Evolutionary conservation across 2,329 filamentous ascomycete species (phyloP).

Genomic region (Monosporascus ibericus): DNA sequence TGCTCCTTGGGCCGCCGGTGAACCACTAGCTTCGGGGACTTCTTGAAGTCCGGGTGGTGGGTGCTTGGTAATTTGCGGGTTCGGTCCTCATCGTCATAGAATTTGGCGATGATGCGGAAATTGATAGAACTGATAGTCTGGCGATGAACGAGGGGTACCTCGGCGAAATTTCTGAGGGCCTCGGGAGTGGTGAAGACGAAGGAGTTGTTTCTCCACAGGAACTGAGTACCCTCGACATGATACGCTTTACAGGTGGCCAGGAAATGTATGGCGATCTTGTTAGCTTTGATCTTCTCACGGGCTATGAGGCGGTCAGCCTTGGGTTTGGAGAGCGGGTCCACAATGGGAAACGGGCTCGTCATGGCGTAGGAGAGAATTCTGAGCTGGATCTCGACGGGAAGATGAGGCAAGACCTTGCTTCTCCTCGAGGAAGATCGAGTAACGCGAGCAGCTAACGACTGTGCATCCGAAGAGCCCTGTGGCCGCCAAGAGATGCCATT

Average conservation of each 20-base stretch:
- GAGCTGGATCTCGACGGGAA: conserved; percentile 48
- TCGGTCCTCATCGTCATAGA: conserved; percentile 46
- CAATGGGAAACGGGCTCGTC: conserved; percentile 41
- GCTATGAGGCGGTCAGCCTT: conserved; percentile 37
- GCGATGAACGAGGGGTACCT: conserved; percentile 37
- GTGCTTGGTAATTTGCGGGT: conserved; percentile 33
- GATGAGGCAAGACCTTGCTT: conserved; percentile 30
- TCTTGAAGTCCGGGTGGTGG: conserved; percentile 39
- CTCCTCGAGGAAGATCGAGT: conserved; percentile 19
- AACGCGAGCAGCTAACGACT: conserved; percentile 9
- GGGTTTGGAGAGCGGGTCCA: conserved; percentile 45
- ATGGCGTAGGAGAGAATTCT: conserved; percentile 46
- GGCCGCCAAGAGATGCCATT: conserved; percentile 46
- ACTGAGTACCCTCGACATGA: conserved; percentile 40
- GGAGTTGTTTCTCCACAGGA: conserved; percentile 45
- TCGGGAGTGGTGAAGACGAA: conserved; percentile 50
- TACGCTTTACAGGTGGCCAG: conserved; percentile 46
- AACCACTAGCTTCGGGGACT: conserved; percentile 35
- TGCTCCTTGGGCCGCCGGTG: conserved; percentile 37
- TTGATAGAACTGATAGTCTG: conserved; percentile 39
- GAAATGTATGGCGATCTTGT: conserved; percentile 48
- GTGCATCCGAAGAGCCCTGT: conserved; percentile 13
- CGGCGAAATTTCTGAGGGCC: conserved; percentile 42
- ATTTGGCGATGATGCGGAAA: conserved; percentile 48
- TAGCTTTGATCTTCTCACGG: conserved; percentile 35